Base-by-base conservation (phyloP, 169 alveolate genomes). In the Blepharisma undulans region DNA sequence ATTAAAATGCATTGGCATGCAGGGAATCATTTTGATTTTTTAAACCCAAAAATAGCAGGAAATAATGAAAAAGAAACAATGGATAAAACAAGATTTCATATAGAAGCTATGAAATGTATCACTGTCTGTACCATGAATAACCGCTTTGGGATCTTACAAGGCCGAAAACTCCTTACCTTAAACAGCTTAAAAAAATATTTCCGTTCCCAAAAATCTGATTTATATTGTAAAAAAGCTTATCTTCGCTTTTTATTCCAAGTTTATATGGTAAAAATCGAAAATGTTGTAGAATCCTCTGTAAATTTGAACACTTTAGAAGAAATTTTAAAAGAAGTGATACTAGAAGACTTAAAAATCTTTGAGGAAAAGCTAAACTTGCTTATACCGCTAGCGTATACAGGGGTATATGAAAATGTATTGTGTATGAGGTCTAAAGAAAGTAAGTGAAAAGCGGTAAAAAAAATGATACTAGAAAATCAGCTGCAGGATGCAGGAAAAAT, bases 81-180 rank as follows among this genome's bases (percentile, higher is more conserved):
- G 6, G 86, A 78, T 29, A 27, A 27, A 21, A 18, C 14, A 1
- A 29, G 27, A 22, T 66, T 34, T 14, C 91, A 86, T 36, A 16
- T 86, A 27, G 91, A 86, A 36, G 82, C 71, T 59, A 60, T 86
- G 5, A 25, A 72, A 7, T 22, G 60, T 19, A 36, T 86, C 22
- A 86, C 25, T 33, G 84, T 59, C 18, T 86, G 91, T 34, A 66
- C 72, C n/a, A 32, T 27, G 12, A 22, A 72, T 19, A 86, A 86
- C 22, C 61, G 71, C 1, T 86, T 86, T 66, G 91, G 91, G 0
- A 72, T 72, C 0, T 48, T 86, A 12, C 84, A 86, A 66, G 82
- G 76, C 33, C 61, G 80, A 33, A 86, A 71, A 36, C 59, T 86
- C 5, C 22, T 86, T 8, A 6, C 91, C 19, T 22, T 21, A 16